Evolutionary conservation across 208 protist species (phyloP).

Genomic region (Balamuthia mandrillaris): DNA sequence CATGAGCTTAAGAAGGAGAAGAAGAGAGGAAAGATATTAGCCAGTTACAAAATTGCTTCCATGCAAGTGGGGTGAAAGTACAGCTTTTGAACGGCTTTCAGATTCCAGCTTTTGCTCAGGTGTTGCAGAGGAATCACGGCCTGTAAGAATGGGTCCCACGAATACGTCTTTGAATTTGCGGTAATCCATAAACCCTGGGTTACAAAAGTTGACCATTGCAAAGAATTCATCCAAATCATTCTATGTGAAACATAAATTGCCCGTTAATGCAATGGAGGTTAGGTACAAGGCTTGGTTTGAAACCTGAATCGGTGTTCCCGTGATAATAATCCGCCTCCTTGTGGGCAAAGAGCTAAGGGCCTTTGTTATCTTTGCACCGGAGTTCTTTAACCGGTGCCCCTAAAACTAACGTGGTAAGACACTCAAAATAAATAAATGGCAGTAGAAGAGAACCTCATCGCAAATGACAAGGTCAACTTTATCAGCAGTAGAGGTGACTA

Average conservation of each 20-base stretch:
- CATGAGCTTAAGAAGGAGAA: too few species aligned
- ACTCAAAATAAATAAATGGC: too few species aligned
- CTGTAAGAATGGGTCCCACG: neutral
- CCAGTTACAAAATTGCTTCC: too few species aligned
- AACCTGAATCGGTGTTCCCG: conserved; percentile 72
- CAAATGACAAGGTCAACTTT: conserved; percentile 64
- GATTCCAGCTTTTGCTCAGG: conserved; percentile 34
- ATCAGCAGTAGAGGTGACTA: neutral
- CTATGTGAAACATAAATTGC: neutral
- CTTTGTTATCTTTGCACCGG: conserved; percentile 46
- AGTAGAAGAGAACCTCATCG: conserved; percentile 64
- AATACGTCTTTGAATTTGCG: conserved; percentile 37
- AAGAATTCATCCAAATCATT: conserved; percentile 77
- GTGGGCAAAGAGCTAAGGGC: conserved; percentile 45
- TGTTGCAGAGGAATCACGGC: conserved; percentile 6
- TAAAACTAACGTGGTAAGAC: neutral
- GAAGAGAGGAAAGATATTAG: too few species aligned
- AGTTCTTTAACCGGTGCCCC: conserved; percentile 73
- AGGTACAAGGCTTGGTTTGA: neutral
- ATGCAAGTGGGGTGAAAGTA: too few species aligned
- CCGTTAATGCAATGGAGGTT: too few species aligned
- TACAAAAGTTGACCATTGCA: conserved; percentile 88
- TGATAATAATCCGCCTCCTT: conserved; percentile 63
- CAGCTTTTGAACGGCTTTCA: neutral
- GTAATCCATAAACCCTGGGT: conserved; percentile 60